Evolutionary conservation across 2,329 filamentous ascomycete genomes (phyloP).

Genomic region (Fusarium nodosum): DNA sequence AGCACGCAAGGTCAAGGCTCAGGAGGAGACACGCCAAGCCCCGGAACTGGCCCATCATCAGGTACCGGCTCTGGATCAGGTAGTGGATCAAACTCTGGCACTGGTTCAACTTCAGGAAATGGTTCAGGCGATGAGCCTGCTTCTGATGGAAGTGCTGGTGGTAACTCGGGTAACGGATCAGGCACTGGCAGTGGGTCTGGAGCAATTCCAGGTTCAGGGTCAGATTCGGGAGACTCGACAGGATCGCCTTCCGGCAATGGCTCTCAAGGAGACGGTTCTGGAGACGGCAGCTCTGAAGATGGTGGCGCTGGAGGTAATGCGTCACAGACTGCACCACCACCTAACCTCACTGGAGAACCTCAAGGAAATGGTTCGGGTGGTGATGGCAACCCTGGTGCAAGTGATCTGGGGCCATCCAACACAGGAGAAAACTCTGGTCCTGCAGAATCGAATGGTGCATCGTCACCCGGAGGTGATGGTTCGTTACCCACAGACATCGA

Average conservation of each 20-base stretch:
- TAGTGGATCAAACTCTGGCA: neutral
- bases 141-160: too few relatives aligned
- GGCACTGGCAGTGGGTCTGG: neutral
- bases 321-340: neutral
- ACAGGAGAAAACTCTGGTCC: neutral
- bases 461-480: neutral
- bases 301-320: neutral
- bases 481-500: neutral
- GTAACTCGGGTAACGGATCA: neutral
- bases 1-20: slow-evolving; percentile 18
- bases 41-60: neutral
- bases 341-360: neutral
- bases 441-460: neutral
- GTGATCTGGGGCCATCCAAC: neutral
- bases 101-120: neutral
- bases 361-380: slow-evolving; percentile 6
- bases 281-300: neutral
- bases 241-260: neutral
- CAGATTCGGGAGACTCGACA: neutral
- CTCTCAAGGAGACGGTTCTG: neutral
- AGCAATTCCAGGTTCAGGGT: neutral
- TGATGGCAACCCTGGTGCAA: neutral
- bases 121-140: neutral
- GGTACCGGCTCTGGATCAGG: neutral
- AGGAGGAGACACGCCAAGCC: neutral